Base-by-base conservation (phyloP, 2,329 filamentous ascomycete genomes). In the Talaromyces sp. region DNA sequence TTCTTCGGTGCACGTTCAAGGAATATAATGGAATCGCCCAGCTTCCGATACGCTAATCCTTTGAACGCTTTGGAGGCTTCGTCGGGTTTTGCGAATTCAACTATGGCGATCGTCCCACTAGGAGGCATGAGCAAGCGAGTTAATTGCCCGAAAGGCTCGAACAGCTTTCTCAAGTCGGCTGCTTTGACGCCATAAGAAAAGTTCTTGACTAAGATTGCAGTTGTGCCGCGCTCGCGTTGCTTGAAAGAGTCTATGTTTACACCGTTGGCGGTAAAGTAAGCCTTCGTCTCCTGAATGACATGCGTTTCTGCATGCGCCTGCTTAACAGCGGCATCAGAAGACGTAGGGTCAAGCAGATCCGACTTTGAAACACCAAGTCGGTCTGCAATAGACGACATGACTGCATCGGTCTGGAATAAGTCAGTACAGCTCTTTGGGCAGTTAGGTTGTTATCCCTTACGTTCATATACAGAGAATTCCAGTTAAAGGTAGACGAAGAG, bases 381-480 rank as follows among this genome's bases (percentile, higher is more conserved):
- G 69, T 87, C 85, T 50, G 94, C 91, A 61, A 96, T 85, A 5
- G 92, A 95, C 51, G 89, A 86, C 75, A 97, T 92, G 54, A 99
- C 91, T 53, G 94, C 90, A 77, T 99, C 92, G 40, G 80, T 72
- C 78, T 81, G 57, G 11, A 37, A 51, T 58, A 22, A 36, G 58
- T 71, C 65, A 70, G 66, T 19, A 37, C 2, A 31, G 2, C 10
- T 45, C 33, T 28, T 21, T 31, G 19, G n/a, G 17, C 8, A 1
- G 21, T 22, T 15, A 9, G 4, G 36, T 46, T 33, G 56, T 52
- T 21, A 48, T 19, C 10, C 70, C 70, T 72, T 76, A 91, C 89
- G 74, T 89, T 97, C 89, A 99, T 95, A 74, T 94, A 99, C n/a
- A 99, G 80, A n/a, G 92, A 93, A 78, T 99, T 99, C 94, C 94